phyloP scores from a whole-genome alignment of 1,139 yeast species.

The Diutina sp. region DNA sequence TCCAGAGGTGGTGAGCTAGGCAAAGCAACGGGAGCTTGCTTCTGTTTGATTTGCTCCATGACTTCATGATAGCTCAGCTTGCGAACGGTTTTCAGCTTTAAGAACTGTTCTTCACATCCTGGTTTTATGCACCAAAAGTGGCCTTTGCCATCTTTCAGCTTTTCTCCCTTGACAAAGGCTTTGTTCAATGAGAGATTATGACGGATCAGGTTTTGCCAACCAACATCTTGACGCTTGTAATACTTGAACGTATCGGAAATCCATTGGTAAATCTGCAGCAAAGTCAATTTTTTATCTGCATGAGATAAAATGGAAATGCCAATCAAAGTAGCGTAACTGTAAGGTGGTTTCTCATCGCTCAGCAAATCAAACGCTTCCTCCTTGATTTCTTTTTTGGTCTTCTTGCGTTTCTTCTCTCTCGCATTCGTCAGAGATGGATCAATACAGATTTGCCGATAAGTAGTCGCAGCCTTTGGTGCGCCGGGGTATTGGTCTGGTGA shows the following conservation, averaged over 20 bases:
- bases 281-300: constrained; percentile 65
- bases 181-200: constrained; percentile 77
- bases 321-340: constrained; percentile 84
- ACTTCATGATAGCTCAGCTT: constrained; percentile 33
- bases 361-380: constrained; percentile 22
- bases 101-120: constrained; percentile 74
- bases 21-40: constrained; percentile 1
- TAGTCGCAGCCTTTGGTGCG: neutral
- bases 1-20: neutral
- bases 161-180: constrained; percentile 81
- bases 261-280: constrained; percentile 90
- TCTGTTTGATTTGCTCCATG: constrained; percentile 24
- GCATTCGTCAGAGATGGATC: constrained; percentile 3
- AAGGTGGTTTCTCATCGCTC: constrained; percentile 70
- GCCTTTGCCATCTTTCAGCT: constrained; percentile 93
- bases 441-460: neutral
- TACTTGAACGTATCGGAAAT: constrained; percentile 77
- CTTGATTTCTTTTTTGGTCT: constrained; percentile 15
- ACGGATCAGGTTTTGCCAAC: constrained; percentile 90
- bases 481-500: neutral
- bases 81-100: constrained; percentile 45
- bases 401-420: constrained; percentile 12
- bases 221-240: constrained; percentile 77
- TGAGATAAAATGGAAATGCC: constrained; percentile 90
- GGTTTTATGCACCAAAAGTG: constrained; percentile 89